phyloP scores from a whole-genome alignment of 2,329 filamentous ascomycete genomes.

The Aspergillus fischeri region DNA sequence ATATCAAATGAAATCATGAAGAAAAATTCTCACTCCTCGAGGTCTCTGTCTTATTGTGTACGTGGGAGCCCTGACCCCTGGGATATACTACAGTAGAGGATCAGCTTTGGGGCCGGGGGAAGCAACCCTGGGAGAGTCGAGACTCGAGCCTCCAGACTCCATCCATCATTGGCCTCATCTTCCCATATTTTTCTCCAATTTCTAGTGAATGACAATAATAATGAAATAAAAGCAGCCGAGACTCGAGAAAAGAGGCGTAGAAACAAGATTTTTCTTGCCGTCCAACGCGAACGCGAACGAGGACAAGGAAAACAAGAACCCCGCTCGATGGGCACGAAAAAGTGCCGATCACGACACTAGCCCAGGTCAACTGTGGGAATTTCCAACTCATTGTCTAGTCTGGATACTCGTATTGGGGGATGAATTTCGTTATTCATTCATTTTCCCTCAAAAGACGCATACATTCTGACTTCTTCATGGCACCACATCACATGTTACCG shows the following conservation, averaged over 20 bases:
- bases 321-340: background rate
- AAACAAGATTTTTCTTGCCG: background rate
- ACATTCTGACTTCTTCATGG: too few species aligned
- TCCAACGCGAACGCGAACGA: background rate
- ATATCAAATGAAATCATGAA: too few species aligned
- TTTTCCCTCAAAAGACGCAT: background rate
- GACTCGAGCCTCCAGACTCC: background rate
- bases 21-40: too few species aligned
- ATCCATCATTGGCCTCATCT: background rate
- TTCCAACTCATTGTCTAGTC: too few species aligned
- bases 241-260: background rate
- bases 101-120: background rate
- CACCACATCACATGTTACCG: slow-evolving; percentile 16
- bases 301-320: background rate
- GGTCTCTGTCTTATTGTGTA: background rate
- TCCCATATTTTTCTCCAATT: background rate
- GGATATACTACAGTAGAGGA: background rate
- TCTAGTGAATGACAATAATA: background rate
- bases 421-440: too few species aligned
- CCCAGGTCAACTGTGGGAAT: too few species aligned
- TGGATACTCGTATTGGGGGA: too few species aligned
- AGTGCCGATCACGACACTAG: background rate
- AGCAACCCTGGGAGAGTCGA: background rate
- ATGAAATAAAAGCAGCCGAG: background rate
- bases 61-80: background rate